These are phyloP conservation scores for Punica granatum DNA, from an alignment of 345 rosid species.

Conservation along the genomic window DNA sequence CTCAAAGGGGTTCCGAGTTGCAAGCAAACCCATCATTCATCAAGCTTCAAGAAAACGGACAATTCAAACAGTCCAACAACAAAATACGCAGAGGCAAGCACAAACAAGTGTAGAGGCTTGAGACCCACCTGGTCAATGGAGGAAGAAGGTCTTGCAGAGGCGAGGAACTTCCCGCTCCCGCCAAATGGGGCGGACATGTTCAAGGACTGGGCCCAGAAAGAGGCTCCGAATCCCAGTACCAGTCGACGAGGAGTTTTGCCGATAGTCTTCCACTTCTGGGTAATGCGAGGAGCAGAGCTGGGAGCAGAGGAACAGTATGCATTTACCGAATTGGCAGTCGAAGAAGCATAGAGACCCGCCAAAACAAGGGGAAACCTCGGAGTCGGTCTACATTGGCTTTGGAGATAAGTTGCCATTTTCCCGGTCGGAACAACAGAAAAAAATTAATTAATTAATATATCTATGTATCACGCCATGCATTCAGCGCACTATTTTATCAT, in stretches of 20 bases:
- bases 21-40: background rate
- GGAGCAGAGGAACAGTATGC: constrained; percentile 1
- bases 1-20: background rate
- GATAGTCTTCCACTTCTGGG: constrained; percentile 5
- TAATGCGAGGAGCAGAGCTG: constrained; percentile 19
- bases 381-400: constrained; percentile 23
- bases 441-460: background rate
- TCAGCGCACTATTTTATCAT: too few relatives aligned
- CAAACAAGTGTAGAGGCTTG: background rate
- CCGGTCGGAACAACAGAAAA: background rate
- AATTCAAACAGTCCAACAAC: background rate
- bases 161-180: constrained; percentile 41
- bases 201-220: constrained; percentile 49
- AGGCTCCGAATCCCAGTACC: constrained; percentile 49
- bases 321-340: constrained; percentile 7
- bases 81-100: constrained; percentile 5
- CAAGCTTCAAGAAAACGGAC: background rate
- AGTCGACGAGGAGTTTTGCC: constrained; percentile 41
- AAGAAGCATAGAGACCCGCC: constrained; percentile 10
- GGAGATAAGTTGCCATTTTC: constrained; percentile 28
- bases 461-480: too few relatives aligned
- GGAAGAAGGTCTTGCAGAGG: constrained; percentile 61
- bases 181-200: constrained; percentile 33
- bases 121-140: constrained; percentile 58
- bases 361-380: constrained; percentile 17